phyloP scores from a whole-genome alignment of 1,284 basidiomycete genomes.

The Cutaneotrichosporon cutaneum region DNA sequence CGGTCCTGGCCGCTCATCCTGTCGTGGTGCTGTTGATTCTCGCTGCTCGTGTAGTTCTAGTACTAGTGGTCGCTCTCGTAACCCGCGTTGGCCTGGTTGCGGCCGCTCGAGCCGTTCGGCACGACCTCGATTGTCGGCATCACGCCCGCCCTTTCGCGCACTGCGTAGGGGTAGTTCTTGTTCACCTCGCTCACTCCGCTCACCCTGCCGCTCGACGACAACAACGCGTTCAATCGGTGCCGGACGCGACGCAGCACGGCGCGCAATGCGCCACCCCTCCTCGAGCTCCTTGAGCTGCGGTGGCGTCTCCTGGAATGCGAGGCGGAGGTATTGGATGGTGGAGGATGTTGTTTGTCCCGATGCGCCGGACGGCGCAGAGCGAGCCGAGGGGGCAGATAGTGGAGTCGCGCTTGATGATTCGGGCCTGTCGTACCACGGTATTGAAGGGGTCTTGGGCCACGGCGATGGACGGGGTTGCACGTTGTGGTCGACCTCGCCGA shows the following conservation, averaged over 20 bases:
- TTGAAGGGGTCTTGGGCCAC: not conserved
- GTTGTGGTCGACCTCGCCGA: not conserved
- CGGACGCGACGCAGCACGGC: slow-evolving; percentile 9
- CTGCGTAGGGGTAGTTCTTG: too few relatives aligned
- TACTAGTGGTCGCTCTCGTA: not conserved
- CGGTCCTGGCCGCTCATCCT: too few relatives aligned
- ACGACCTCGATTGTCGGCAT: not conserved
- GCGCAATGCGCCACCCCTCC: slow-evolving; percentile 35
- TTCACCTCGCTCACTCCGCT: slow-evolving; percentile 2
- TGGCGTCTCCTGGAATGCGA: slow-evolving; percentile 37
- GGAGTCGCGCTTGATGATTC: not conserved
- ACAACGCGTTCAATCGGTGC: not conserved
- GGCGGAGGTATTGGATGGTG: slow-evolving; percentile 19
- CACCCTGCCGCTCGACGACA: slow-evolving; percentile 2
- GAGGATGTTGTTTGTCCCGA: slow-evolving; percentile 5
- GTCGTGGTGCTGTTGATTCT: too few relatives aligned
- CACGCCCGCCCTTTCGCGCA: not conserved
- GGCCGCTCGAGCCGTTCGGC: not conserved
- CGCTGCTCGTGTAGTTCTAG: too few relatives aligned
- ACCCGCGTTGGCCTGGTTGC: not conserved
- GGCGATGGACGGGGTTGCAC: not conserved
- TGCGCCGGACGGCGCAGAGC: not conserved
- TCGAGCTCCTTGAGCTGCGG: slow-evolving; percentile 34
- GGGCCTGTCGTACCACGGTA: not conserved
- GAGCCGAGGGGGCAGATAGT: not conserved